Evolutionary conservation across 495 filamentous ascomycete genomes (phyloP), one percentile per base, ranked within the genome.

Genomic region (Aspergillus ostianus): DNA sequence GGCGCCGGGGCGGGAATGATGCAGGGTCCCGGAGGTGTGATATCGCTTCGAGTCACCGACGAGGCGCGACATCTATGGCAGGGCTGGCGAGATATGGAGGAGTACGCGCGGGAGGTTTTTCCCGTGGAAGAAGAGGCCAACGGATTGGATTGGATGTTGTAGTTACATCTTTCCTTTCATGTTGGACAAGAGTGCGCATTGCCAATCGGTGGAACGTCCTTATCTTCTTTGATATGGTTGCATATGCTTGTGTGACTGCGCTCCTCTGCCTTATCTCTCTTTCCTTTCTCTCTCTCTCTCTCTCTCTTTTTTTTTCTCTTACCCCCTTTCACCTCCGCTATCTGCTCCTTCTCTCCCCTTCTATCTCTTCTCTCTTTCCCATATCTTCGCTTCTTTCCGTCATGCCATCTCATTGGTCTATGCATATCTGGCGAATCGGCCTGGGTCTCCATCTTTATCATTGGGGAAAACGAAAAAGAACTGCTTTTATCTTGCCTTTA

Each of bases 21-120:
- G 70, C 85, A 89, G 64, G 65, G 80, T 68, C 67, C 80, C 78
- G 64, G 87, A 80, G 69, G 77, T 62, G 77, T 79, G 7, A 68
- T 79, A 21, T 78, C 76, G 47, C 71, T 71, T 51, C 64, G 85
- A 64, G 80, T 89, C 74, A 90, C 92, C 4, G 79, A 83, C 29
- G 84, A 90, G 55, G 87, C 92, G 9, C 75, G 90, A 56, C 81
- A 87, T 60, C 73, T 98, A 47, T 98, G 94, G 94, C 89, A 95
- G 65, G 94, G 93, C 6, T 90, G 89, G 69, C 81, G 94, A 45
- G 89, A 92, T 44, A 84, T 98, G 69, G 92, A 98, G 66, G 94
- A 98, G 71, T 98, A 98, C 73, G 94, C 93, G 27, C 83, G 91
- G 20, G 94, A 98, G 67, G 92, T 95, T 0, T 98, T 97, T 67